These are phyloP conservation scores for Euphorbia lathyris DNA, from an alignment of 345 rosid species.

Conservation along the genomic window DNA sequence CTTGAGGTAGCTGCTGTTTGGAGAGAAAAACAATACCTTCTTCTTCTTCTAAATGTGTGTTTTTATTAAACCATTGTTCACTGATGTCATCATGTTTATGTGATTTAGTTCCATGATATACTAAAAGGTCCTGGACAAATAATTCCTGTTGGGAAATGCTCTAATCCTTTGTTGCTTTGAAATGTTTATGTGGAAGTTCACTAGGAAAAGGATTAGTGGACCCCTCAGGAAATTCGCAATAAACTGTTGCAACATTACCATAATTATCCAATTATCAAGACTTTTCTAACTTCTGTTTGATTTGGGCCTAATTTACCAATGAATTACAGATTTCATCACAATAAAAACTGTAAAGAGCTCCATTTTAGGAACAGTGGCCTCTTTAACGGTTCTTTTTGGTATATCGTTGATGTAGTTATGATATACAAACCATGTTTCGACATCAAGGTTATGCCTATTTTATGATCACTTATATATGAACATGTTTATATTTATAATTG, in stretches of 20 bases:
- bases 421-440: neutral
- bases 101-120: neutral
- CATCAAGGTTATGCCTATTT: neutral
- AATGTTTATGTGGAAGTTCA: neutral
- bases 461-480: neutral
- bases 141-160: neutral
- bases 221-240: neutral
- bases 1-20: constrained; percentile 38
- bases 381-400: neutral
- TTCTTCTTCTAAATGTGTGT: neutral
- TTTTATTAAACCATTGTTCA: neutral
- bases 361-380: neutral
- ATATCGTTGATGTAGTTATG: neutral
- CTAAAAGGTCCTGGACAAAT: neutral
- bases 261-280: neutral
- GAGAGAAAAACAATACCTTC: neutral
- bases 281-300: neutral
- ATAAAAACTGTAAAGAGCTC: neutral
- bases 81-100: neutral
- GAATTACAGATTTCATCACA: neutral
- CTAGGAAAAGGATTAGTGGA: neutral
- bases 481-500: constrained; percentile 25
- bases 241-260: neutral
- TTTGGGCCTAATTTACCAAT: neutral
- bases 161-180: neutral